A percentile compares a stretch with the other conserved stretches of the same genome.
Conservation (phyloP, 2,329 filamentous ascomycete species). For the Colletotrichum limetticola region DNA sequence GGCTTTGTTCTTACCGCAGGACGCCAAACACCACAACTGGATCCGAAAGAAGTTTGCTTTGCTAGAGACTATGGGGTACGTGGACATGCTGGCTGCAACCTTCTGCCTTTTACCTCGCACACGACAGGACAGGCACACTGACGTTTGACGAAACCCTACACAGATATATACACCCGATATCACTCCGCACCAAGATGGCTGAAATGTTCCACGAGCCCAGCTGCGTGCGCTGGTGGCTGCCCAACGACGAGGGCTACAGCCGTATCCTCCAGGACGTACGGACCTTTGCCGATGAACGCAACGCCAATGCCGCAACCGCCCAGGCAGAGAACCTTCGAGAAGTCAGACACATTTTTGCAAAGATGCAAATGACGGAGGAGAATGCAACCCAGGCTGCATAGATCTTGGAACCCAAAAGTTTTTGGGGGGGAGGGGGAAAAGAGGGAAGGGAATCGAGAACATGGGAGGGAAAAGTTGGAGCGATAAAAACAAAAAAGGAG, state of each 20-base stretch:
- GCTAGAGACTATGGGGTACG: conserved; percentile 83
- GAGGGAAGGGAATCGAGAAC: background rate
- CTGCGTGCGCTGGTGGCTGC: conserved; percentile 88
- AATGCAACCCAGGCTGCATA: background rate
- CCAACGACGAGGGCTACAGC: conserved; percentile 80
- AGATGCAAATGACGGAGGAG: conserved; percentile 52
- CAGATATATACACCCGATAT: conserved; percentile 85
- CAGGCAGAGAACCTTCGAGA: conserved; percentile 76
- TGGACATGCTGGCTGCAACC: conserved; percentile 35
- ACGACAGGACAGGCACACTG: background rate
- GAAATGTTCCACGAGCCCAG: conserved; percentile 78
- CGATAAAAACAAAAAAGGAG: background rate
- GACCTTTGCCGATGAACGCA: conserved; percentile 83
- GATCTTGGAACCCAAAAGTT: background rate
- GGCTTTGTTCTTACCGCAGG: conserved; percentile 81
- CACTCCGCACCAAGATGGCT: conserved; percentile 80
- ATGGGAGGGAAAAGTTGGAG: too few species aligned
- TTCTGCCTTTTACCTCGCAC: conserved; percentile 2
- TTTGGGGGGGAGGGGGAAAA: background rate
- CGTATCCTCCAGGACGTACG: conserved; percentile 81
- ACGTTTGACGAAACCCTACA: background rate
- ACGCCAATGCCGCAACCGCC: conserved; percentile 65
- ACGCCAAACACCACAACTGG: conserved; percentile 81
- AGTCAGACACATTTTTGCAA: conserved; percentile 78
- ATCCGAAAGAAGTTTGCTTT: conserved; percentile 80